phyloP scores from a whole-genome alignment of 208 protist genomes.

The Trypanosoma grayi region DNA sequence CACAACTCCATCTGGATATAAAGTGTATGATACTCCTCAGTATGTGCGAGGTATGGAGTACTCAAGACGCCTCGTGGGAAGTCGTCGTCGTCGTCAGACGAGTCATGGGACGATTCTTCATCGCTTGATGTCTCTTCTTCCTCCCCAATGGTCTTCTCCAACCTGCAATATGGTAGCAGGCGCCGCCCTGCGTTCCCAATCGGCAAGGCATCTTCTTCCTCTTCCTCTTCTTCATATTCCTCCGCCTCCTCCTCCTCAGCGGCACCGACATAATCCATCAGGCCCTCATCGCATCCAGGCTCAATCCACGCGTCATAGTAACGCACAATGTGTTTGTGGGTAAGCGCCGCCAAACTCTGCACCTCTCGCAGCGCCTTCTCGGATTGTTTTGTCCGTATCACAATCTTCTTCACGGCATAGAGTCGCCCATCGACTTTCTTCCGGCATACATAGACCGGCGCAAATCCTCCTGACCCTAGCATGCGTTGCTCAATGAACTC shows the following conservation, averaged over 20 bases:
- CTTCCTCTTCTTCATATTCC: neutral
- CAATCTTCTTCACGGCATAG: slow-evolving; percentile 87
- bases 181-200: neutral
- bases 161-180: neutral
- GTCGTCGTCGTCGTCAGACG: slow-evolving; percentile 16
- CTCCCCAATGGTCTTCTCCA: slow-evolving; percentile 5
- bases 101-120: slow-evolving; percentile 5
- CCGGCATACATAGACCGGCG: slow-evolving; percentile 81
- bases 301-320: slow-evolving; percentile 91
- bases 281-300: slow-evolving; percentile 74
- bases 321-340: slow-evolving; percentile 83
- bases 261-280: slow-evolving; percentile 52
- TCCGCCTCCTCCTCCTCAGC: slow-evolving; percentile 19
- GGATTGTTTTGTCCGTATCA: slow-evolving; percentile 56
- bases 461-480: slow-evolving; percentile 77
- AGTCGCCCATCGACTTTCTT: slow-evolving; percentile 80
- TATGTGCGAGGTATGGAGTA: slow-evolving; percentile 7
- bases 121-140: neutral
- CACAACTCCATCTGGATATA: slow-evolving; percentile 91
- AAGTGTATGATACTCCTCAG: slow-evolving; percentile 54
- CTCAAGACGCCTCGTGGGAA: neutral
- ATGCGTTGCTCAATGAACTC: slow-evolving; percentile 82
- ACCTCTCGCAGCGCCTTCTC: slow-evolving; percentile 73
- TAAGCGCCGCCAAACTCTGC: slow-evolving; percentile 71
- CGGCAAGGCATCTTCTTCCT: slow-evolving; percentile 7